phyloP scores from a whole-genome alignment of 768 basidiomycete species.

The Collybiopsis confluens region DNA sequence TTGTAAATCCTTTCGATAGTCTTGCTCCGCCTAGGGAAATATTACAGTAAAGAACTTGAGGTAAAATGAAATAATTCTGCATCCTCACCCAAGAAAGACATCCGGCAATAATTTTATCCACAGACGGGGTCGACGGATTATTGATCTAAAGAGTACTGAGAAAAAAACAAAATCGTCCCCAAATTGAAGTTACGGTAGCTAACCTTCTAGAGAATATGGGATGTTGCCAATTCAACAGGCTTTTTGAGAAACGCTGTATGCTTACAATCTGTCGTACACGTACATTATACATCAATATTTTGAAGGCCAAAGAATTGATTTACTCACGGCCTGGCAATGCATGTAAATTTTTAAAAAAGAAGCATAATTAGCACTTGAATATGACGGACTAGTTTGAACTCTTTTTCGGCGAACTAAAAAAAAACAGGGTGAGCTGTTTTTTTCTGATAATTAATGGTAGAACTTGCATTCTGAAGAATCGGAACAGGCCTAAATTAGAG shows the following conservation, averaged over 20 bases:
- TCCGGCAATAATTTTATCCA: background rate
- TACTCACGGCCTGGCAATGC: background rate
- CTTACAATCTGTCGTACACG: background rate
- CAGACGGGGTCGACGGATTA: background rate
- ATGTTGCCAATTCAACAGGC: too few relatives aligned
- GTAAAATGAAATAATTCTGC: too few relatives aligned
- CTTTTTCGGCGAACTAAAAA: background rate
- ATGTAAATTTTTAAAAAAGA: too few relatives aligned
- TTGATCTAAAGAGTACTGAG: background rate
- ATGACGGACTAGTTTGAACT: background rate
- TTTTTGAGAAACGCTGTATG: background rate
- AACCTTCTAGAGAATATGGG: background rate
- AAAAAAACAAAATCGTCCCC: background rate
- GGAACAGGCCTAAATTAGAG: too few relatives aligned
- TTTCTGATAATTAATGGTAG: background rate
- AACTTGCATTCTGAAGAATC: background rate
- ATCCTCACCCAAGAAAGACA: background rate
- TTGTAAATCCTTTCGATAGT: background rate
- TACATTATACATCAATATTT: background rate
- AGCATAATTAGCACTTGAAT: background rate
- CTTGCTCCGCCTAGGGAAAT: background rate
- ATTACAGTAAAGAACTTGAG: too few relatives aligned
- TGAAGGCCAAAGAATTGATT: too few relatives aligned
- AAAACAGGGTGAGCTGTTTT: background rate
- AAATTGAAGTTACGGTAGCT: too few relatives aligned